These are phyloP conservation scores for Cichorium intybus DNA, from an alignment of 140 eudicot genomes.

Conservation along the genomic window DNA sequence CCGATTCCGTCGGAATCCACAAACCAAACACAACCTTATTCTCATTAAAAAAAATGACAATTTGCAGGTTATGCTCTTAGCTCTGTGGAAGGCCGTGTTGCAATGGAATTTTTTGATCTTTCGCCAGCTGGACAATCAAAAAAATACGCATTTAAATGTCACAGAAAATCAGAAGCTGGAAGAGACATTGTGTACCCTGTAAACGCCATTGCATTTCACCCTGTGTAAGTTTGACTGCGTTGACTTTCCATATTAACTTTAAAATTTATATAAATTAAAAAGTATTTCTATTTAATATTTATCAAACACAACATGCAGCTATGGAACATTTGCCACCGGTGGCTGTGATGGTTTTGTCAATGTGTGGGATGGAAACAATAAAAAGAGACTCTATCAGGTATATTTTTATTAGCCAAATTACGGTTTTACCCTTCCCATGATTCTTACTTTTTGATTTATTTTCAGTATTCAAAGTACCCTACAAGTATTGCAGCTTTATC, in stretches of 20 bases:
- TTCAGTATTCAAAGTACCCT: slow-evolving; percentile 93
- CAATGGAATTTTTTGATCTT: slow-evolving; percentile 89
- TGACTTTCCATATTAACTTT: neutral
- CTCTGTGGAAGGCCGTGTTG: slow-evolving; percentile 96
- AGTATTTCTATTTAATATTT: too few species aligned
- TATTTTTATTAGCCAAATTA: neutral
- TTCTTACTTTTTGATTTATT: neutral
- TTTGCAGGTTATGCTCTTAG: slow-evolving; percentile 92
- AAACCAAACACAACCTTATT: neutral
- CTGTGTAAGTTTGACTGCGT: slow-evolving; percentile 57
- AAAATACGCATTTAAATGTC: slow-evolving; percentile 97
- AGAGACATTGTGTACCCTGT: slow-evolving; percentile 94
- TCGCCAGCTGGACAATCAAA: slow-evolving; percentile 91
- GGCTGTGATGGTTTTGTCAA: slow-evolving; percentile 95
- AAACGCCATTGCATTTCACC: slow-evolving; percentile 93
- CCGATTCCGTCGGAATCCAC: neutral
- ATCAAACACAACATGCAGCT: slow-evolving; percentile 45
- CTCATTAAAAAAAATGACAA: slow-evolving; percentile 1
- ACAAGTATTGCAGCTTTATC: slow-evolving; percentile 94
- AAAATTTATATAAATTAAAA: too few species aligned
- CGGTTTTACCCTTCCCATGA: neutral
- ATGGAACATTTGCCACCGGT: slow-evolving; percentile 97
- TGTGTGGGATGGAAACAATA: slow-evolving; percentile 95
- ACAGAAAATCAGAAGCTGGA: slow-evolving; percentile 94
- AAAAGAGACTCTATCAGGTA: slow-evolving; percentile 95